These are phyloP conservation scores for Phytophthora sp. DNA, from an alignment of 352 stramenopile species.

Conservation along the genomic window DNA sequence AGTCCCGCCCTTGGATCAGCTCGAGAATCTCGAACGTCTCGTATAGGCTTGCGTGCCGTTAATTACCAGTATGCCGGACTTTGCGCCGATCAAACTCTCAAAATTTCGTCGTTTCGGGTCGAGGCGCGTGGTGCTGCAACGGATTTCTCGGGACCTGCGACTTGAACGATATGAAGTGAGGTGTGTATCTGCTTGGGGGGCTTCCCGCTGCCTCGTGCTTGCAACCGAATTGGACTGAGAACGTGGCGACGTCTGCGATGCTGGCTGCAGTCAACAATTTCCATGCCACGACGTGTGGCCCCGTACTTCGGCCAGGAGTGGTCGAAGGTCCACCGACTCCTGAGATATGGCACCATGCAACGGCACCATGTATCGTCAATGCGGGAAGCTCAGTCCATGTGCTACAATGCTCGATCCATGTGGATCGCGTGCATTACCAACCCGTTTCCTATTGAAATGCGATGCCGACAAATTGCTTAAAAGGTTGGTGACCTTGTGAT, in stretches of 20 bases:
- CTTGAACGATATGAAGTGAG: not conserved
- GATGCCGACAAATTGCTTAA: not conserved
- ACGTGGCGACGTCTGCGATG: too few species aligned
- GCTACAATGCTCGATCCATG: not conserved
- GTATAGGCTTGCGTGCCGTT: not conserved
- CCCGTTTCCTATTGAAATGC: not conserved
- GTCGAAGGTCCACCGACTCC: too few species aligned
- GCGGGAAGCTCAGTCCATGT: not conserved
- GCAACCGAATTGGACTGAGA: not conserved
- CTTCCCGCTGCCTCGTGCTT: not conserved
- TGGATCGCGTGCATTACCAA: not conserved
- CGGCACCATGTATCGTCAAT: not conserved
- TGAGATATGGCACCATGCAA: not conserved
- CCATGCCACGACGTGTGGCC: too few species aligned
- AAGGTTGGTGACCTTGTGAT: not conserved
- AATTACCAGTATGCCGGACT: not conserved
- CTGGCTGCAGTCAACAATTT: too few species aligned
- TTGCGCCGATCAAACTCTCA: not conserved
- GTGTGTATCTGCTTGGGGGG: not conserved
- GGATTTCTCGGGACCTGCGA: not conserved
- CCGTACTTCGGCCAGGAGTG: too few species aligned
- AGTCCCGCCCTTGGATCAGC: not conserved
- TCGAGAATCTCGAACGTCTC: not conserved
- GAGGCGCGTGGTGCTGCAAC: not conserved
- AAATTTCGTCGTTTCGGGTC: not conserved